phyloP scores from a whole-genome alignment of 345 rosid species.

The Eucalyptus albens region DNA sequence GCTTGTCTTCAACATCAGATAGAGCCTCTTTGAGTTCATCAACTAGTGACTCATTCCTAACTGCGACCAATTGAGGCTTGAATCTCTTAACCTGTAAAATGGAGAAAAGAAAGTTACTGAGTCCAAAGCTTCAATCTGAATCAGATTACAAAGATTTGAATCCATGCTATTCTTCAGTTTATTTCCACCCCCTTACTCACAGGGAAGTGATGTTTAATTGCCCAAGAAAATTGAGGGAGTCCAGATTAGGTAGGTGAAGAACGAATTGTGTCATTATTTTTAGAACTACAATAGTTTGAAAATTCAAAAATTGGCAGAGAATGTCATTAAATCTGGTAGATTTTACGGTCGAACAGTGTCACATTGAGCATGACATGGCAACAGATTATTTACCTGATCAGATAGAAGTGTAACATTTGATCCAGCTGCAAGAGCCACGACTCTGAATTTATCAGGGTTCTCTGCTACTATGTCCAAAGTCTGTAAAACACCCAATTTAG shows the following conservation, averaged over 20 bases:
- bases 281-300: not conserved
- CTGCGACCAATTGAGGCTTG: slow-evolving; percentile 79
- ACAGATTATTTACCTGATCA: slow-evolving; percentile 53
- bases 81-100: slow-evolving; percentile 64
- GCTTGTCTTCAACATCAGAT: slow-evolving; percentile 63
- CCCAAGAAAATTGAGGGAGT: not conserved
- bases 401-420: slow-evolving; percentile 90
- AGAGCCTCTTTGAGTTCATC: slow-evolving; percentile 80
- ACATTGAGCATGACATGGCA: not conserved
- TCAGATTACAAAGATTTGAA: not conserved
- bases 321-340: not conserved
- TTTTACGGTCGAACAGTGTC: not conserved
- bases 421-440: slow-evolving; percentile 96
- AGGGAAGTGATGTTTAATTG: not conserved
- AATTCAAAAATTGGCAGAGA: not conserved
- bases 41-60: slow-evolving; percentile 63
- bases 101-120: not conserved
- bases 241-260: not conserved
- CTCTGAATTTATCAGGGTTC: slow-evolving; percentile 78
- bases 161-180: not conserved
- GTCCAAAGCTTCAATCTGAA: not conserved
- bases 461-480: slow-evolving; percentile 89
- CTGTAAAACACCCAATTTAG: slow-evolving; percentile 20
- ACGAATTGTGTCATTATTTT: not conserved
- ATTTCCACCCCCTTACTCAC: not conserved